Conservation (phyloP, 2,329 filamentous ascomycete species). For the Periconia digitata region DNA sequence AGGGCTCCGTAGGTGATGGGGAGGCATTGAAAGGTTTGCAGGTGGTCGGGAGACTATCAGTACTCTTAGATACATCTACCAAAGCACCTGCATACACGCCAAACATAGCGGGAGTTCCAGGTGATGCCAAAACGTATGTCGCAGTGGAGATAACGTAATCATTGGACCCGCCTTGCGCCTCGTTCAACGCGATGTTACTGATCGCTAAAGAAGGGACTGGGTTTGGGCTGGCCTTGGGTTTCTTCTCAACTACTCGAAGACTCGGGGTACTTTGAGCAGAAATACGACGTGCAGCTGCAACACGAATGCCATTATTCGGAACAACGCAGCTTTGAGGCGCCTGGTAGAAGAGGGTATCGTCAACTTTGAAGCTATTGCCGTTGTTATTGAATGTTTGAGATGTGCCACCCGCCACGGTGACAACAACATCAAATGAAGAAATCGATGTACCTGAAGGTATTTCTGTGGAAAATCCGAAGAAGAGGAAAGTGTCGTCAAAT, state of each 20-base stretch:
- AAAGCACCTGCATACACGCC: slow-evolving; percentile 22
- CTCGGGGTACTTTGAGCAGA: slow-evolving; percentile 12
- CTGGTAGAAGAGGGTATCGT: slow-evolving; percentile 60
- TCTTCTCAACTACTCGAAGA: slow-evolving; percentile 24
- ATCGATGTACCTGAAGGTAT: slow-evolving; percentile 63
- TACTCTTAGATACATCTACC: slow-evolving; percentile 22
- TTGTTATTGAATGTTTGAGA: slow-evolving; percentile 58
- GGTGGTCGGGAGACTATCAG: slow-evolving; percentile 12
- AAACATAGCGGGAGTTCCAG: slow-evolving; percentile 13
- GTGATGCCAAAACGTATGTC: slow-evolving; percentile 11
- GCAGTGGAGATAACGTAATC: slow-evolving; percentile 23
- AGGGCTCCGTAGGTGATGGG: slow-evolving; percentile 5
- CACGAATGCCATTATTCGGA: too few relatives aligned
- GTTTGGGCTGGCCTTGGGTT: slow-evolving; percentile 19
- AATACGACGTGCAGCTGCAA: slow-evolving; percentile 28
- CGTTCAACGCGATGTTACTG: too few relatives aligned
- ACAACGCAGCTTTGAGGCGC: slow-evolving; percentile 59
- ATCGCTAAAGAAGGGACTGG: slow-evolving; percentile 28
- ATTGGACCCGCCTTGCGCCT: too few relatives aligned
- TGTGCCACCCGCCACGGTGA: slow-evolving; percentile 53
- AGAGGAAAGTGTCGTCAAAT: slow-evolving; percentile 62
- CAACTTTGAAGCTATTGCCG: slow-evolving; percentile 56
- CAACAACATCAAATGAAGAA: slow-evolving; percentile 60
- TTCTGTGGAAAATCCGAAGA: slow-evolving; percentile 38
- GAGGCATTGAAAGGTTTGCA: slow-evolving; percentile 15